These are phyloP conservation scores for Stramenopiles sp. DNA, from an alignment of 352 stramenopile species.

Conservation along the genomic window DNA sequence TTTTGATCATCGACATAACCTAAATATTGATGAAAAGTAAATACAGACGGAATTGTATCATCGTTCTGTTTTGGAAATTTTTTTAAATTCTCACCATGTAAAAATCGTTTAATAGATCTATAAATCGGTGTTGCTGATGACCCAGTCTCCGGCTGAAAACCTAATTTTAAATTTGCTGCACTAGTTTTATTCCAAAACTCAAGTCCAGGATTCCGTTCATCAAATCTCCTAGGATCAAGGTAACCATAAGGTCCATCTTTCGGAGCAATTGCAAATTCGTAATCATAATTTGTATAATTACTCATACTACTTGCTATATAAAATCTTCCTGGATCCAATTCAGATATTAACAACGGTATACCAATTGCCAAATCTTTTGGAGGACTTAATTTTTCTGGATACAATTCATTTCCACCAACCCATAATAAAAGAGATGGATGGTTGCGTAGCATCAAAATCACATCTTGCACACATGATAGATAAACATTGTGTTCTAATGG, in stretches of 20 bases:
- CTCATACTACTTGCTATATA: constrained; percentile 10
- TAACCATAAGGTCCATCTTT: constrained; percentile 31
- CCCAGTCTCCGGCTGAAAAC: constrained; percentile 30
- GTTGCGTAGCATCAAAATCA: constrained; percentile 21
- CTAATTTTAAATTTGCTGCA: constrained; percentile 12
- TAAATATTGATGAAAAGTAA: constrained; percentile 23
- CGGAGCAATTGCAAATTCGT: constrained; percentile 16
- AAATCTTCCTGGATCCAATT: constrained; percentile 17
- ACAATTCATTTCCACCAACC: constrained; percentile 28
- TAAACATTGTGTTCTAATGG: constrained; percentile 24
- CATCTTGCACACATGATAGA: constrained; percentile 18
- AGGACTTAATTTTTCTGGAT: constrained; percentile 13
- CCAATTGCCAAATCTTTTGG: constrained; percentile 16
- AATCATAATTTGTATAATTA: constrained; percentile 22
- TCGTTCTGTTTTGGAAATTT: not conserved
- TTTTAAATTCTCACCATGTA: constrained; percentile 11
- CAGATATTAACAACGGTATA: constrained; percentile 15
- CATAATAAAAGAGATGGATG: constrained; percentile 22
- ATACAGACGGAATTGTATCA: constrained; percentile 18
- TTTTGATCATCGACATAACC: constrained; percentile 18
- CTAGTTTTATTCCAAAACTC: constrained; percentile 10
- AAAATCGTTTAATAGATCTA: constrained; percentile 18
- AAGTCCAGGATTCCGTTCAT: constrained; percentile 26
- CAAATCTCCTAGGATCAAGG: constrained; percentile 18
- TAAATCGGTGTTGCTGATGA: constrained; percentile 22